phyloP scores from a whole-genome alignment of 805 yeast genomes.

The baker's yeast (Saccharomyces cerevisiae) region DNA sequence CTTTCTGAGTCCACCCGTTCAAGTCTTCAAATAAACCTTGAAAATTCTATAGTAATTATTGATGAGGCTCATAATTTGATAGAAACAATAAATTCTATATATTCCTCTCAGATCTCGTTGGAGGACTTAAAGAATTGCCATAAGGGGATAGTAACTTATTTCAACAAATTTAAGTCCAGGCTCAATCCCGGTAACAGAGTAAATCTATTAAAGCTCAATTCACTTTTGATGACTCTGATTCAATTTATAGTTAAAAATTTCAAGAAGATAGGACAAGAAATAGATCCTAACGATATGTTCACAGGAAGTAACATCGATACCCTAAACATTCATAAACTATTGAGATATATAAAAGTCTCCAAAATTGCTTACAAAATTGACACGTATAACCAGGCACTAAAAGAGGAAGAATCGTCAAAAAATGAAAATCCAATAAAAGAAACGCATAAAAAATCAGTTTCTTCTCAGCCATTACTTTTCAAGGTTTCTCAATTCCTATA shows the following conservation, averaged over 20 bases:
- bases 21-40: slow-evolving; percentile 49
- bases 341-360: slow-evolving; percentile 52
- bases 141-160: slow-evolving; percentile 46
- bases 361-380: slow-evolving; percentile 83
- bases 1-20: slow-evolving; percentile 53
- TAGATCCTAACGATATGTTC: slow-evolving; percentile 47
- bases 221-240: slow-evolving; percentile 44
- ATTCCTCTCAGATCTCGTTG: slow-evolving; percentile 51
- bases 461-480: slow-evolving; percentile 48
- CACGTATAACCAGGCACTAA: slow-evolving; percentile 42
- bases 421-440: slow-evolving; percentile 6
- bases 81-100: slow-evolving; percentile 64
- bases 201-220: slow-evolving; percentile 54
- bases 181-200: slow-evolving; percentile 67
- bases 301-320: slow-evolving; percentile 55
- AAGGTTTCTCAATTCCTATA: slow-evolving; percentile 57
- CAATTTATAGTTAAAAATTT: slow-evolving; percentile 37
- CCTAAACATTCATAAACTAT: slow-evolving; percentile 60
- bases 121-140: slow-evolving; percentile 40
- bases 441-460: slow-evolving; percentile 1
- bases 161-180: slow-evolving; percentile 50
- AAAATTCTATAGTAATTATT: slow-evolving; percentile 61
- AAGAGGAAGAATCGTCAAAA: slow-evolving; percentile 1
- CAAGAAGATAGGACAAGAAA: slow-evolving; percentile 45
- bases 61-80: slow-evolving; percentile 90